These are phyloP conservation scores for Aquilaria sinensis DNA, from an alignment of 345 rosid species.

Conservation along the genomic window DNA sequence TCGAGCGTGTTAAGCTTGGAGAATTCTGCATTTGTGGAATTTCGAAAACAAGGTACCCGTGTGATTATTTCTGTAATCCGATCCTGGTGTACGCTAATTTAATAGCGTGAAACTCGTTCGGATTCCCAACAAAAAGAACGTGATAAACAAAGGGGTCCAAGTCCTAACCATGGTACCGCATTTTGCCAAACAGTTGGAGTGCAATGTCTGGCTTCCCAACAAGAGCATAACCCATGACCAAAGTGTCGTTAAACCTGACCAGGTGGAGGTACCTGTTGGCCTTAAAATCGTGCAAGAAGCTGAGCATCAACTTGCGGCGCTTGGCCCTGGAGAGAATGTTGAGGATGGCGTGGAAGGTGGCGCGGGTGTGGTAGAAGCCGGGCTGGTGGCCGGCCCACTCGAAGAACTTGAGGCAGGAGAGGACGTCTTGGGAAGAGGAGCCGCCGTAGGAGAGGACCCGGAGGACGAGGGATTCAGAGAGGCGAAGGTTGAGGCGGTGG, in stretches of 20 bases:
- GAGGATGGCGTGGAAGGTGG: slow-evolving; percentile 60
- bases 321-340: slow-evolving; percentile 55
- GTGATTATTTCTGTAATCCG: too few relatives aligned
- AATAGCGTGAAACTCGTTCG: too few relatives aligned
- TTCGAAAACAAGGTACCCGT: too few relatives aligned
- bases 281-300: slow-evolving; percentile 27
- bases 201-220: slow-evolving; percentile 70
- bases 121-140: slow-evolving; percentile 29
- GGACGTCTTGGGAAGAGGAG: slow-evolving; percentile 27
- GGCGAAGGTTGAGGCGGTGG: slow-evolving; percentile 38
- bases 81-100: too few relatives aligned
- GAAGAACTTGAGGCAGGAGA: slow-evolving; percentile 74
- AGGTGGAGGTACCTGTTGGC: slow-evolving; percentile 8
- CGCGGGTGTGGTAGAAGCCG: slow-evolving; percentile 54
- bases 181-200: slow-evolving; percentile 61
- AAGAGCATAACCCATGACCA: slow-evolving; percentile 70
- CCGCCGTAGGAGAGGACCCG: slow-evolving; percentile 49
- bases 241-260: slow-evolving; percentile 37
- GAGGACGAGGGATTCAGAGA: slow-evolving; percentile 51
- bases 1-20: too few relatives aligned
- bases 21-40: too few relatives aligned
- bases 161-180: slow-evolving; percentile 76
- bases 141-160: slow-evolving; percentile 57
- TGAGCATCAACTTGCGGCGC: slow-evolving; percentile 32
- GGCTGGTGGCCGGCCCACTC: slow-evolving; percentile 88